A percentile compares a stretch with the other conserved stretches of the same genome.
These are phyloP conservation scores for Phytopythium kandeliae DNA, from an alignment of 352 stramenopile species.

Conservation along the genomic window DNA sequence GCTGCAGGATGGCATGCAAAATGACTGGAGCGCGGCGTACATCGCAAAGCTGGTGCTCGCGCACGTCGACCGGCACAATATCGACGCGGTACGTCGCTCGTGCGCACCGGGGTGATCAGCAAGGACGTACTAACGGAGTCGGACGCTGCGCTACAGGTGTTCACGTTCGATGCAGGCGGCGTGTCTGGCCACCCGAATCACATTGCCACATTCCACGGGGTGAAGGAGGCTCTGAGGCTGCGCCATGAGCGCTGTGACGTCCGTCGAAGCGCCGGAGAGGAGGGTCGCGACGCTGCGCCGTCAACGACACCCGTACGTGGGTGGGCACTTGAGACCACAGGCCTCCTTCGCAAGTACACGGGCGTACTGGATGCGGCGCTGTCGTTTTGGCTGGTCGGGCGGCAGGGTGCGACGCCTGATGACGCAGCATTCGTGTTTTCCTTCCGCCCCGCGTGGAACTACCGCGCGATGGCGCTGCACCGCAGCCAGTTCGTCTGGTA, in stretches of 20 bases:
- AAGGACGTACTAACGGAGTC: not conserved
- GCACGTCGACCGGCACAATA: slow-evolving; percentile 46
- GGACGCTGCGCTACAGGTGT: slow-evolving; percentile 36
- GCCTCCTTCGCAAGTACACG: slow-evolving; percentile 85
- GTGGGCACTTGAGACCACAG: slow-evolving; percentile 70
- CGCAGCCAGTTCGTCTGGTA: slow-evolving; percentile 96
- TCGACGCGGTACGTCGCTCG: slow-evolving; percentile 57
- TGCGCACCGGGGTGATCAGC: too few species aligned
- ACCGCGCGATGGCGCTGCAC: slow-evolving; percentile 91
- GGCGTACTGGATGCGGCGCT: slow-evolving; percentile 71
- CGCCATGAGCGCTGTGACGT: slow-evolving; percentile 33
- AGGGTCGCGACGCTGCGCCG: not conserved
- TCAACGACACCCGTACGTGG: slow-evolving; percentile 24
- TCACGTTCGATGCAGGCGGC: slow-evolving; percentile 93
- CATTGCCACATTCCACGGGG: slow-evolving; percentile 61
- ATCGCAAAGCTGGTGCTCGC: slow-evolving; percentile 54
- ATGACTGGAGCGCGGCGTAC: slow-evolving; percentile 58
- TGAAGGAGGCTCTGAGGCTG: slow-evolving; percentile 38
- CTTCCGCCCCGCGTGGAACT: slow-evolving; percentile 68
- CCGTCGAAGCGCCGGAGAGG: not conserved
- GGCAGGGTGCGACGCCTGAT: slow-evolving; percentile 4
- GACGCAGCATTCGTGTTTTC: slow-evolving; percentile 52
- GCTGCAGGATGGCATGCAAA: slow-evolving; percentile 85
- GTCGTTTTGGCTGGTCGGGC: slow-evolving; percentile 25
- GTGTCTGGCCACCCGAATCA: slow-evolving; percentile 95